Evolutionary conservation across 208 protist genomes (phyloP).

Genomic region (Leishmania gerbilli): DNA sequence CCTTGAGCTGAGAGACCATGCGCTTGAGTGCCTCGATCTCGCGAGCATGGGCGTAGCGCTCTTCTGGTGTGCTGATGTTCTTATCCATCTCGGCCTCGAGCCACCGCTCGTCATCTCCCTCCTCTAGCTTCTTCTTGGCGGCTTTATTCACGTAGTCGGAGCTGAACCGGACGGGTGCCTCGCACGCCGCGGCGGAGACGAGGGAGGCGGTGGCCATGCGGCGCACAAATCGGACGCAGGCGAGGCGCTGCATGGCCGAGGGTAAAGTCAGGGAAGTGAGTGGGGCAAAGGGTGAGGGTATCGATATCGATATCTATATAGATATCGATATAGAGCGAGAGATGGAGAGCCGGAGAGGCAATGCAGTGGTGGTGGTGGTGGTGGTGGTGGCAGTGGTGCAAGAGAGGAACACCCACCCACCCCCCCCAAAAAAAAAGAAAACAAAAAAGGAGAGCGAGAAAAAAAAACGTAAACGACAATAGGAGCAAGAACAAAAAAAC

Average conservation of each 20-base stretch:
- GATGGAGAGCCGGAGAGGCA: background rate
- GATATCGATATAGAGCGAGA: background rate
- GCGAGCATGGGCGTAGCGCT: slow-evolving; percentile 74
- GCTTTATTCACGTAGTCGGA: slow-evolving; percentile 43
- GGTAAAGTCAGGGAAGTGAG: background rate
- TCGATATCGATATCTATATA: background rate
- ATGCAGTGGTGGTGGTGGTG: background rate
- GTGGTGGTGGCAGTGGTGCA: background rate
- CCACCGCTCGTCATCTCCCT: slow-evolving; percentile 71
- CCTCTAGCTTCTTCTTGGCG: slow-evolving; percentile 49
- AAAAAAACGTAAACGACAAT: background rate
- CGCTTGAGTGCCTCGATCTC: slow-evolving; percentile 64
- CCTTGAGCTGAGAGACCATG: slow-evolving; percentile 49
- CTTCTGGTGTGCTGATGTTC: slow-evolving; percentile 79
- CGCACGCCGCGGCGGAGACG: slow-evolving; percentile 10
- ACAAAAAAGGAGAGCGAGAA: background rate
- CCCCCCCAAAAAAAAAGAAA: background rate
- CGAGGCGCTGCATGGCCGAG: slow-evolving; percentile 22
- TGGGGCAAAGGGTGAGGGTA: background rate
- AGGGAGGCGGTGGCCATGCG: slow-evolving; percentile 5
- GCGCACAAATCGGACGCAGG: slow-evolving; percentile 10
- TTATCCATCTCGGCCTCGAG: slow-evolving; percentile 88
- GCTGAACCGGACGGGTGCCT: slow-evolving; percentile 16
- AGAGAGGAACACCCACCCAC: background rate
- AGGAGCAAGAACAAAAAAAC: background rate